Evolutionary conservation across 331 rosid genomes (phyloP).

Genomic region (Dryas integrifolia): DNA sequence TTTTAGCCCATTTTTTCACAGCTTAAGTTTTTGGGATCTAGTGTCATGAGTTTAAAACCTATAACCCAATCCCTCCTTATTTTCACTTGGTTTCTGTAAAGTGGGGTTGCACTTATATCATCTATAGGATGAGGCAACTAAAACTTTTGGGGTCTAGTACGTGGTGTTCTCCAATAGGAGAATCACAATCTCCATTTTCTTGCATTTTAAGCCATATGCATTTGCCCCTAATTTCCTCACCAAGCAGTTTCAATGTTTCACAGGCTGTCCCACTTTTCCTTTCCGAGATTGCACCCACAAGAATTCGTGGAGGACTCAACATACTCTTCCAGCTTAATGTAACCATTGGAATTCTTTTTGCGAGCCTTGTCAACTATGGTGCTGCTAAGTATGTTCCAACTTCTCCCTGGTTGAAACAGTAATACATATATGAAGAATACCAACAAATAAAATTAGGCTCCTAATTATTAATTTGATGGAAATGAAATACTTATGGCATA

Average conservation of each 20-base stretch:
- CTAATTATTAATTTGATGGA: not conserved
- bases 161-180: not conserved
- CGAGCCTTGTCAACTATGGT: conserved; percentile 40
- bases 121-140: too few species aligned
- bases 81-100: too few species aligned
- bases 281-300: conserved; percentile 49
- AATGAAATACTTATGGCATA: not conserved
- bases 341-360: conserved; percentile 37
- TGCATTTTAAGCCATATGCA: not conserved
- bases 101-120: too few species aligned
- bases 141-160: too few species aligned
- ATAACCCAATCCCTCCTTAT: too few species aligned
- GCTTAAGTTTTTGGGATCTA: too few species aligned
- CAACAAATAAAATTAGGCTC: conserved; percentile 1
- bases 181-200: conserved; percentile 5
- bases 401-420: not conserved
- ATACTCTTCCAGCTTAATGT: conserved; percentile 41
- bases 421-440: not conserved
- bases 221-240: not conserved
- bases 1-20: too few species aligned
- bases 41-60: too few species aligned
- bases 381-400: conserved; percentile 33
- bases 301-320: conserved; percentile 43
- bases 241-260: not conserved
- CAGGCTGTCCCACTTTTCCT: conserved; percentile 47